phyloP scores from a whole-genome alignment of 2,329 filamentous ascomycete genomes.

The Aureobasidium sp. region DNA sequence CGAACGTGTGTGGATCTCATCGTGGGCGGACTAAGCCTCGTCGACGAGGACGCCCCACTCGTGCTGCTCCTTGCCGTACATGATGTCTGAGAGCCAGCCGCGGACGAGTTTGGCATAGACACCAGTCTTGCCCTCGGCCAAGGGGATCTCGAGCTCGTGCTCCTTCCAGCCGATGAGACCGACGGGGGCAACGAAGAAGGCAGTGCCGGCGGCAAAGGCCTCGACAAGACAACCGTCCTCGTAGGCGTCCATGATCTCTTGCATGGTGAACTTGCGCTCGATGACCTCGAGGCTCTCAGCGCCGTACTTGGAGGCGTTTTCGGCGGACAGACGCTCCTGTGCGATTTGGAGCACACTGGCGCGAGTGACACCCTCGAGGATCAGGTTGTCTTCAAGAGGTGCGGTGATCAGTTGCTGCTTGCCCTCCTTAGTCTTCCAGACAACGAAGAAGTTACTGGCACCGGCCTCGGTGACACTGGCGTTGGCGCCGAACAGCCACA shows the following conservation, averaged over 20 bases:
- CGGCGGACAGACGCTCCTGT: conserved; percentile 47
- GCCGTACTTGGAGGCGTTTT: conserved; percentile 12
- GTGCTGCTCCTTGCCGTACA: conserved; percentile 39
- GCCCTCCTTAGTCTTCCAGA: conserved; percentile 62
- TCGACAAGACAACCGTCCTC: conserved; percentile 50
- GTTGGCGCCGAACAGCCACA: conserved; percentile 83
- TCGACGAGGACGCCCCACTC: conserved; percentile 40
- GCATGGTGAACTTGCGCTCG: conserved; percentile 50
- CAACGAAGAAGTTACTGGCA: conserved; percentile 83
- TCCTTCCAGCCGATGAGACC: conserved; percentile 37
- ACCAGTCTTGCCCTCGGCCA: conserved; percentile 23
- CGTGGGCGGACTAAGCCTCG: conserved; percentile 19
- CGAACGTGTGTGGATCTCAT: not conserved
- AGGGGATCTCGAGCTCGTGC: conserved; percentile 34
- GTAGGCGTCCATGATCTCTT: conserved; percentile 15
- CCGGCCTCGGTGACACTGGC: conserved; percentile 82
- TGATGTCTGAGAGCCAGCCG: conserved; percentile 40
- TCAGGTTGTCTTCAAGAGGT: conserved; percentile 71
- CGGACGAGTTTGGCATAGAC: conserved; percentile 35
- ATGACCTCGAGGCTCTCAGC: conserved; percentile 10
- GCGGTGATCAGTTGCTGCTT: conserved; percentile 70
- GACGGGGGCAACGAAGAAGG: conserved; percentile 46
- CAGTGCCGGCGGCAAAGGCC: conserved; percentile 80
- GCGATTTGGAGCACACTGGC: conserved; percentile 69
- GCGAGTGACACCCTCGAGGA: conserved; percentile 82